phyloP scores from a whole-genome alignment of 2,329 filamentous ascomycete genomes.

The Xylaria sp. region DNA sequence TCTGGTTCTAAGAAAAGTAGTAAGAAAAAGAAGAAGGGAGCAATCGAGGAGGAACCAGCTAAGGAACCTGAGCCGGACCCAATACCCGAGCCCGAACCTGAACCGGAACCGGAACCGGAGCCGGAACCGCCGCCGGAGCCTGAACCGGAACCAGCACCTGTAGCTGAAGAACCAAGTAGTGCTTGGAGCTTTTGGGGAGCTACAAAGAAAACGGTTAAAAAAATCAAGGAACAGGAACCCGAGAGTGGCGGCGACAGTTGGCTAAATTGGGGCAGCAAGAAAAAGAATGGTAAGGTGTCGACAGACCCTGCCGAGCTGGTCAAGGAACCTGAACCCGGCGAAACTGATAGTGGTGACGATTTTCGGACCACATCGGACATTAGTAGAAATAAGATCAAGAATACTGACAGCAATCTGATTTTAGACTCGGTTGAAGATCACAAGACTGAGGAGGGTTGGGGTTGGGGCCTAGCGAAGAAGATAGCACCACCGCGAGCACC shows the following conservation, averaged over 20 bases:
- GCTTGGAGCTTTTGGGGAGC: constrained; percentile 68
- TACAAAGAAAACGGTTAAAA: constrained; percentile 60
- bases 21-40: constrained; percentile 53
- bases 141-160: constrained; percentile 49
- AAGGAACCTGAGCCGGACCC: constrained; percentile 28
- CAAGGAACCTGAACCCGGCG: constrained; percentile 39
- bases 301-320: constrained; percentile 43
- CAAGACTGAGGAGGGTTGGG: constrained; percentile 57
- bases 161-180: constrained; percentile 56
- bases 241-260: constrained; percentile 38
- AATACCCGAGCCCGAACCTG: constrained; percentile 43
- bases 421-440: constrained; percentile 58
- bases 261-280: constrained; percentile 49
- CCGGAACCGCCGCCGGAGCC: constrained; percentile 41
- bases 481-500: constrained; percentile 61
- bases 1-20: constrained; percentile 44
- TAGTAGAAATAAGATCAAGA: constrained; percentile 44
- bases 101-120: constrained; percentile 45
- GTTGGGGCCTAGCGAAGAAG: constrained; percentile 54
- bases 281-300: constrained; percentile 43
- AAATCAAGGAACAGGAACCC: constrained; percentile 26
- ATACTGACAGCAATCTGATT: constrained; percentile 51
- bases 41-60: constrained; percentile 30
- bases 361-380: constrained; percentile 40
- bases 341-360: constrained; percentile 38